A percentile compares a stretch with the other conserved stretches of the same genome.
These are phyloP conservation scores for Gymnopus androsaceus DNA, from an alignment of 1,284 basidiomycete species.

Conservation along the genomic window DNA sequence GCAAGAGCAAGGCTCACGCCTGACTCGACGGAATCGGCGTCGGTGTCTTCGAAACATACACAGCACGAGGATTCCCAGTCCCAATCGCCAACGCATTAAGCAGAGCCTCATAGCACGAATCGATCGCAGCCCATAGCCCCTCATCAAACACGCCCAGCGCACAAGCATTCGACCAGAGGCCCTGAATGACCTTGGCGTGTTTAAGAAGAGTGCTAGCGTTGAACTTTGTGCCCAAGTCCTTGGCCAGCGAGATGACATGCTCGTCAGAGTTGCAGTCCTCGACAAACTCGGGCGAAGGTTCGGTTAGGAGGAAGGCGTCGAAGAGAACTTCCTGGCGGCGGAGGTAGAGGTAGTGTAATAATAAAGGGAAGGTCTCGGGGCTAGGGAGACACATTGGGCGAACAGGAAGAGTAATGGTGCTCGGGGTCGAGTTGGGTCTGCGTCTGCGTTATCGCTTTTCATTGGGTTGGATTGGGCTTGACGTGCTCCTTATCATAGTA, in stretches of 20 bases:
- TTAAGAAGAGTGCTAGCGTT: conserved; percentile 40
- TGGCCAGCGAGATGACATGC: conserved; percentile 26
- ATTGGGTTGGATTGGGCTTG: no score
- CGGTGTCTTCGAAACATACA: conserved; percentile 7
- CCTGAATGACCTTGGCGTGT: conserved; percentile 50
- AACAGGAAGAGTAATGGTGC: conserved; percentile 44
- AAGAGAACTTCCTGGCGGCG: conserved; percentile 40
- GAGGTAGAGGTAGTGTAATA: conserved; percentile 55
- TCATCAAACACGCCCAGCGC: conserved; percentile 64
- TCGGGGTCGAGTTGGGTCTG: conserved; percentile 18
- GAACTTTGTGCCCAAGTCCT: conserved; percentile 36
- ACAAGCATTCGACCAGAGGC: conserved; percentile 66
- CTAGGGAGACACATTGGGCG: conserved; percentile 50
- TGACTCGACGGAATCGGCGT: neutral
- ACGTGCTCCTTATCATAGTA: no score
- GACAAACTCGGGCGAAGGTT: conserved; percentile 18
- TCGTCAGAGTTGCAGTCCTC: conserved; percentile 11
- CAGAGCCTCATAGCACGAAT: conserved; percentile 62
- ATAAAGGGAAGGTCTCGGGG: conserved; percentile 45
- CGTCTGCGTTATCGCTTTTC: no score
- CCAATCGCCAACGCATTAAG: conserved; percentile 48
- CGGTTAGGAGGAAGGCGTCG: conserved; percentile 39
- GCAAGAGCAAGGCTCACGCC: neutral
- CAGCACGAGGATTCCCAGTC: conserved; percentile 29
- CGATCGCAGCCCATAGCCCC: conserved; percentile 60